These are phyloP conservation scores for Suillus subaureus DNA, from an alignment of 768 basidiomycete species.

Conservation along the genomic window DNA sequence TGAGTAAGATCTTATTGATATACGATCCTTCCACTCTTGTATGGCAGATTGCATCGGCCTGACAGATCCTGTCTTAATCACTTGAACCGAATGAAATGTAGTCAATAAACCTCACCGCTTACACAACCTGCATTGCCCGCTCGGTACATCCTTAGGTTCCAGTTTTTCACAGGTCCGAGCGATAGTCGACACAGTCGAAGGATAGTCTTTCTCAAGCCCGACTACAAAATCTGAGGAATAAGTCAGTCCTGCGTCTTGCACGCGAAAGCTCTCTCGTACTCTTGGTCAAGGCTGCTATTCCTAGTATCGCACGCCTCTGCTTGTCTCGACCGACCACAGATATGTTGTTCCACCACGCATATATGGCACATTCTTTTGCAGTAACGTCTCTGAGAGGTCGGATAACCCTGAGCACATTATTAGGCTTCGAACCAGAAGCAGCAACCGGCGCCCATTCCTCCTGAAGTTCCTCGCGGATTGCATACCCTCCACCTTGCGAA, in stretches of 20 bases:
- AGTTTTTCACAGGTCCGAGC: constrained; percentile 80
- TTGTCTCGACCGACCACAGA: constrained; percentile 52
- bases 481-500: constrained; percentile 76
- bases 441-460: constrained; percentile 62
- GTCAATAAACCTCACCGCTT: constrained; percentile 48
- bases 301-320: constrained; percentile 50
- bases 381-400: constrained; percentile 74
- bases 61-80: constrained; percentile 1
- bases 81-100: not conserved
- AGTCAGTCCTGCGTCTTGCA: constrained; percentile 1
- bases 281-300: constrained; percentile 69
- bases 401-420: constrained; percentile 48
- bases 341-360: constrained; percentile 73
- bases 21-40: constrained; percentile 73
- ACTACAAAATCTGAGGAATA: constrained; percentile 67
- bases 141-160: constrained; percentile 58
- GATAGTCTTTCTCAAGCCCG: constrained; percentile 80
- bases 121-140: constrained; percentile 60
- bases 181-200: constrained; percentile 85
- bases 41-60: constrained; percentile 68
- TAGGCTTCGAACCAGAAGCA: constrained; percentile 9
- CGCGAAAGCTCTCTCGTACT: constrained; percentile 40
- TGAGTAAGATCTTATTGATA: constrained; percentile 63
- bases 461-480: constrained; percentile 64
- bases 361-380: constrained; percentile 78